Conservation (phyloP, 1,139 yeast genomes). For the Hyphopichia buzzinii region DNA sequence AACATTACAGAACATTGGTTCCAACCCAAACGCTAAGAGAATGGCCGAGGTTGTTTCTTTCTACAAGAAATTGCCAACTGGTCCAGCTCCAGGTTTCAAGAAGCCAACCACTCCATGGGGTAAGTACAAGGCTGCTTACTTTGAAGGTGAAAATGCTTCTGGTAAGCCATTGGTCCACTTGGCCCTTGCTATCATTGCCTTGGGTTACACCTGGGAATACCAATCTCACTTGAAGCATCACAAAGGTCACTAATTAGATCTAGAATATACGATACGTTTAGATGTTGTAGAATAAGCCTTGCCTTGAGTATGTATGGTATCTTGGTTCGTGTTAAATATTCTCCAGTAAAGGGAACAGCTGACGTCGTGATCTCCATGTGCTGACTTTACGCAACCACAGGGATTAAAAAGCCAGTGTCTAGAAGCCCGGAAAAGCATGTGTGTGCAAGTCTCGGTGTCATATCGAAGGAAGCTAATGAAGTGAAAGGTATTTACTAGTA, state of each 20-base stretch:
- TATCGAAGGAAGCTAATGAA: too few species aligned
- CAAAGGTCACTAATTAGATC: constrained; percentile 26
- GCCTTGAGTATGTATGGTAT: too few species aligned
- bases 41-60: constrained; percentile 92
- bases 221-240: constrained; percentile 73
- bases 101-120: constrained; percentile 72
- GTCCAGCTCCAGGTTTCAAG: constrained; percentile 72
- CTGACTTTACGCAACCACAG: too few species aligned
- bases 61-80: constrained; percentile 96
- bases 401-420: too few species aligned
- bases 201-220: constrained; percentile 93
- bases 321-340: too few species aligned
- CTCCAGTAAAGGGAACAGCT: too few species aligned
- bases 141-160: constrained; percentile 74
- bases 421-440: too few species aligned
- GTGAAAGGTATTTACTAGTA: too few species aligned
- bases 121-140: constrained; percentile 75
- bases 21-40: constrained; percentile 96
- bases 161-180: constrained; percentile 83
- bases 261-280: constrained; percentile 2
- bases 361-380: too few species aligned
- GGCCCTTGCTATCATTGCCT: constrained; percentile 63
- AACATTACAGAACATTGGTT: constrained; percentile 68
- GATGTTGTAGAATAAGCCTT: too few species aligned
- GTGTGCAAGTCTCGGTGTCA: too few species aligned